Conservation (phyloP, 768 basidiomycete species). For the Tulasnella sp. region DNA sequence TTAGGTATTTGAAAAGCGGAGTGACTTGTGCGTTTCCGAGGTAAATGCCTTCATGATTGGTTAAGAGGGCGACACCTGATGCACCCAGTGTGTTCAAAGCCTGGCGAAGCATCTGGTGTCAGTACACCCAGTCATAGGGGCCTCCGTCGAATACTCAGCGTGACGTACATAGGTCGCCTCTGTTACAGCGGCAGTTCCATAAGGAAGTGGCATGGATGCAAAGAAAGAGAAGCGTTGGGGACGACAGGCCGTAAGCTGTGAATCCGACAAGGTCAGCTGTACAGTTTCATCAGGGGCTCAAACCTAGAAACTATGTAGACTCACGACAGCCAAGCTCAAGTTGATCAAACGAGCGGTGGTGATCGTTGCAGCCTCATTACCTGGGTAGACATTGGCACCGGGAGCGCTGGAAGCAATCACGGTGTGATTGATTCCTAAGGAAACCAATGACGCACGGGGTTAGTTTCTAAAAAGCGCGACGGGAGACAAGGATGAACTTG, state of each 20-base stretch:
- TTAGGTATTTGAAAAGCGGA: slow-evolving; percentile 1
- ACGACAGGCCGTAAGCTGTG: background rate
- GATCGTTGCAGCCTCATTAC: background rate
- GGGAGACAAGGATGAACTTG: background rate
- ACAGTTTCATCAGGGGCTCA: no score
- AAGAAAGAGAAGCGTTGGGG: slow-evolving; percentile 8
- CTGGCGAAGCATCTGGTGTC: background rate
- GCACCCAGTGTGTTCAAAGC: background rate
- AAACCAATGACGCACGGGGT: background rate
- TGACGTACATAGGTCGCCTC: slow-evolving; percentile 10
- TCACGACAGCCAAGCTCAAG: slow-evolving; percentile 3
- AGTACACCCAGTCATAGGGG: no score
- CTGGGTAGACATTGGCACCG: background rate
- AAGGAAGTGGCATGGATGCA: slow-evolving; percentile 2
- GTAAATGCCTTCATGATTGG: slow-evolving; percentile 14
- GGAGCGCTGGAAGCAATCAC: background rate
- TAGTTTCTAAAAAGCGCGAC: background rate
- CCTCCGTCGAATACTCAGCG: no score
- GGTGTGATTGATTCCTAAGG: slow-evolving; percentile 7
- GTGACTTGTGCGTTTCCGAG: slow-evolving; percentile 9
- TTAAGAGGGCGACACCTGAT: slow-evolving; percentile 1
- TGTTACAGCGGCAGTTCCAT: background rate
- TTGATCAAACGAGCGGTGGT: slow-evolving; percentile 5
- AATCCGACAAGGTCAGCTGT: background rate
- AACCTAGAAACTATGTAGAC: background rate